Evolutionary conservation across 1,284 basidiomycete genomes (phyloP).

Genomic region (Melampsora larici-populina): DNA sequence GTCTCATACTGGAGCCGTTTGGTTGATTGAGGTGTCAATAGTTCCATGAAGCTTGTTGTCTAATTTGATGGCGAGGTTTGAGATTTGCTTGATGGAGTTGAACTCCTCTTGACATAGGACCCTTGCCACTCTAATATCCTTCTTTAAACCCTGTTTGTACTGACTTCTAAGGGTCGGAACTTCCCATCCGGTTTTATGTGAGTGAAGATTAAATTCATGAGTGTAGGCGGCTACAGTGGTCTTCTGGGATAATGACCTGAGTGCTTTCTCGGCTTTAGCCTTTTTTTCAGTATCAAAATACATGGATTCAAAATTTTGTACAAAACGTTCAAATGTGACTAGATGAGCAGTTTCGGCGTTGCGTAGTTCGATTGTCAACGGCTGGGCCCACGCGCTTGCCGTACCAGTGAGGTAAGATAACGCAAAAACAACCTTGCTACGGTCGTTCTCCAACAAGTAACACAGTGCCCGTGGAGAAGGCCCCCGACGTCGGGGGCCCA

Average conservation of each 20-base stretch:
- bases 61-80: neutral
- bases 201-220: constrained; percentile 11
- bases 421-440: neutral
- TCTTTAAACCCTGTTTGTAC: neutral
- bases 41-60: constrained; percentile 9
- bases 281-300: no score
- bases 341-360: neutral
- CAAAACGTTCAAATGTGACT: neutral
- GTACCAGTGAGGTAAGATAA: neutral
- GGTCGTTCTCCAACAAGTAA: neutral
- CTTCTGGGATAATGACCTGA: no score
- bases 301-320: no score
- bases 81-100: no score
- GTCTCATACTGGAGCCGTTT: neutral
- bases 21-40: neutral
- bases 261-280: no score
- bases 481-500: no score
- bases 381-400: neutral
- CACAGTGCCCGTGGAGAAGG: no score
- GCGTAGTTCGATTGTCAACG: neutral
- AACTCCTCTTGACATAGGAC: no score
- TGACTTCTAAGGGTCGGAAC: neutral
- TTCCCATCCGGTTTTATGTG: constrained; percentile 9
- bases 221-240: constrained; percentile 2
- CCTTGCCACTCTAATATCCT: no score